A percentile compares a stretch with the other conserved stretches of the same genome.
Evolutionary conservation across 305 asterid genomes (phyloP).

Genomic region (Fraxinus ornus): DNA sequence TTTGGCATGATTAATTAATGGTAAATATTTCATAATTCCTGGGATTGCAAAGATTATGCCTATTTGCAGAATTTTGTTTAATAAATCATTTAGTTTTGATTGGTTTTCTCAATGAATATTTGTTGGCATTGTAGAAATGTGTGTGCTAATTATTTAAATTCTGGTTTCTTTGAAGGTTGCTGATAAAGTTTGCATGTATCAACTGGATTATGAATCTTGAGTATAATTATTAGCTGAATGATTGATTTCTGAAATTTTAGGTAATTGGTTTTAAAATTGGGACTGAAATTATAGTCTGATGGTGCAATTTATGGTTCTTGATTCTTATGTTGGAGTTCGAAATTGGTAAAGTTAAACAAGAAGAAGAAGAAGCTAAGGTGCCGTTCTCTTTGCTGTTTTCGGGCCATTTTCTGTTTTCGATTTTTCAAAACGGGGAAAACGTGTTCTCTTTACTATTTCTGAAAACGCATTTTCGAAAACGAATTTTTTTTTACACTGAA

Average conservation of each 20-base stretch:
- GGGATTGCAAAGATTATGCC: neutral
- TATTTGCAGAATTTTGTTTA: neutral
- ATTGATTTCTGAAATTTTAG: neutral
- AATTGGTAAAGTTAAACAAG: neutral
- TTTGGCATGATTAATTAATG: neutral
- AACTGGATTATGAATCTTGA: neutral
- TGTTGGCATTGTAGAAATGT: neutral
- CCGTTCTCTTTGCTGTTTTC: too few species aligned
- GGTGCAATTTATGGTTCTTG: neutral
- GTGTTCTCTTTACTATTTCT: too few species aligned
- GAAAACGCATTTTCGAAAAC: too few species aligned
- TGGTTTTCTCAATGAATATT: neutral
- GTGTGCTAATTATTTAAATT: neutral
- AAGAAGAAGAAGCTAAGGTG: neutral
- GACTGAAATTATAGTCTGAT: neutral
- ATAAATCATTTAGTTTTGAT: neutral
- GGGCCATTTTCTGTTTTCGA: too few species aligned
- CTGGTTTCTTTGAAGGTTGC: neutral
- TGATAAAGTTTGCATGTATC: neutral
- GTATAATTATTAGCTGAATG: neutral
- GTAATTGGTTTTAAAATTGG: neutral
- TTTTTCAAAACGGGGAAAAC: too few species aligned
- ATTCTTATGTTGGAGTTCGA: neutral
- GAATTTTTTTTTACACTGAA: too few species aligned
- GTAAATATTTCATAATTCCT: neutral